A percentile compares a stretch with the other conserved stretches of the same genome.
Conservation (phyloP, 2,329 filamentous ascomycete species). For the Fusarium sp. region DNA sequence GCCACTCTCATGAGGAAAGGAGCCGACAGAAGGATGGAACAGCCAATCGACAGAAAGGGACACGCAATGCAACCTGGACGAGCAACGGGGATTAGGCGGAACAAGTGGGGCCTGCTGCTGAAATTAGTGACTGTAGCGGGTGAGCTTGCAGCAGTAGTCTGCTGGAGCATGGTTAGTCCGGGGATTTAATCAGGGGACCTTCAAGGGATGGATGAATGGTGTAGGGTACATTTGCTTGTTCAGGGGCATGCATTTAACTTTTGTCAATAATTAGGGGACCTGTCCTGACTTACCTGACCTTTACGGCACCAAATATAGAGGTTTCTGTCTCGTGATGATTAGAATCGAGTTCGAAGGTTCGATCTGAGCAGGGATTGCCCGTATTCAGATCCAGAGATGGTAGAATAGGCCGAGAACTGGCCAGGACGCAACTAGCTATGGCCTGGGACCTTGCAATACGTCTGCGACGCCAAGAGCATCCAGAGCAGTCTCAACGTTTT, state of each 20-base stretch:
- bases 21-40: constrained; percentile 23
- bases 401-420: constrained; percentile 10
- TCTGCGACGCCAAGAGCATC: constrained; percentile 12
- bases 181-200: constrained; percentile 33
- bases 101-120: constrained; percentile 24
- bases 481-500: constrained; percentile 20
- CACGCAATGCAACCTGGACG: constrained; percentile 43
- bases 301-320: background rate
- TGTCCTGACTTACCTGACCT: background rate
- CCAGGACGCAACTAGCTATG: constrained; percentile 16
- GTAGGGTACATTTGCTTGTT: constrained; percentile 12
- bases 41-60: constrained; percentile 37
- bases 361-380: constrained; percentile 25
- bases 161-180: constrained; percentile 41
- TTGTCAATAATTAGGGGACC: constrained; percentile 13
- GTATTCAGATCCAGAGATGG: constrained; percentile 12
- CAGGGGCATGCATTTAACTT: constrained; percentile 22
- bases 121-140: constrained; percentile 35
- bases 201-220: constrained; percentile 8
- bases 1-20: constrained; percentile 40
- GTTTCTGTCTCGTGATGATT: constrained; percentile 19
- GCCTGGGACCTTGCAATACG: background rate
- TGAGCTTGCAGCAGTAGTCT: constrained; percentile 31
- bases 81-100: constrained; percentile 22
- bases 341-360: constrained; percentile 15